A percentile compares a stretch with the other conserved stretches of the same genome.
These are phyloP conservation scores for Trichoderma semiorbis DNA, from an alignment of 2,329 filamentous ascomycete genomes.

Conservation along the genomic window DNA sequence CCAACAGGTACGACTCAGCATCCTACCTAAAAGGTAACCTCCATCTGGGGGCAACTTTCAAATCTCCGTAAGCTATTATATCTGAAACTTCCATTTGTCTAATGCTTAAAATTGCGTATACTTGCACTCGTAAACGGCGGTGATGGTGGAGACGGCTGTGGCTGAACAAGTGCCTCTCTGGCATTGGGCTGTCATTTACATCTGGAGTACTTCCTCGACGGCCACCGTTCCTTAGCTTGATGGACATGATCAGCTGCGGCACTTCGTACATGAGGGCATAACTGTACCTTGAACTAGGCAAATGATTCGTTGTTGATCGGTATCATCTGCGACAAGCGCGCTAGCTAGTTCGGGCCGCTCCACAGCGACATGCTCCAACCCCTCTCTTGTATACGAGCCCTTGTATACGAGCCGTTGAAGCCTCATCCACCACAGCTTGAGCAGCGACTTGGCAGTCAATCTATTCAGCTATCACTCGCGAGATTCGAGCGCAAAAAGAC, in stretches of 20 bases:
- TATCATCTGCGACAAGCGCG: slow-evolving; percentile 1
- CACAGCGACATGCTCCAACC: not conserved
- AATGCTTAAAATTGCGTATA: not conserved
- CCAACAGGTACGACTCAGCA: not conserved
- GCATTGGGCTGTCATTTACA: not conserved
- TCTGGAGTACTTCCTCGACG: not conserved
- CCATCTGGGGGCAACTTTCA: not conserved
- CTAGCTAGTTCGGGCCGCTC: slow-evolving; percentile 12
- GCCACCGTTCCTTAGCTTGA: slow-evolving; percentile 11
- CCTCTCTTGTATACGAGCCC: not conserved
- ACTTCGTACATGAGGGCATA: slow-evolving; percentile 15
- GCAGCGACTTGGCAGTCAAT: not conserved
- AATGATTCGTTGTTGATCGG: slow-evolving; percentile 9
- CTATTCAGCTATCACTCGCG: not conserved
- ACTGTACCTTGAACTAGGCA: slow-evolving; percentile 3
- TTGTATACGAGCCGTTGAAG: not conserved
- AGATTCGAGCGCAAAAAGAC: not conserved
- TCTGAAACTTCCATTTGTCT: not conserved
- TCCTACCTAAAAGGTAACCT: not conserved
- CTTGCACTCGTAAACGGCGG: not conserved
- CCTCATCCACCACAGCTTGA: not conserved
- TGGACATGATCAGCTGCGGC: slow-evolving; percentile 11
- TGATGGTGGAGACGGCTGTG: not conserved
- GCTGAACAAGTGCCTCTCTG: not conserved
- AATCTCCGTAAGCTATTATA: not conserved